Base-by-base conservation (phyloP, 2,329 filamentous ascomycete species). In the Fusarium euwallaceae region DNA sequence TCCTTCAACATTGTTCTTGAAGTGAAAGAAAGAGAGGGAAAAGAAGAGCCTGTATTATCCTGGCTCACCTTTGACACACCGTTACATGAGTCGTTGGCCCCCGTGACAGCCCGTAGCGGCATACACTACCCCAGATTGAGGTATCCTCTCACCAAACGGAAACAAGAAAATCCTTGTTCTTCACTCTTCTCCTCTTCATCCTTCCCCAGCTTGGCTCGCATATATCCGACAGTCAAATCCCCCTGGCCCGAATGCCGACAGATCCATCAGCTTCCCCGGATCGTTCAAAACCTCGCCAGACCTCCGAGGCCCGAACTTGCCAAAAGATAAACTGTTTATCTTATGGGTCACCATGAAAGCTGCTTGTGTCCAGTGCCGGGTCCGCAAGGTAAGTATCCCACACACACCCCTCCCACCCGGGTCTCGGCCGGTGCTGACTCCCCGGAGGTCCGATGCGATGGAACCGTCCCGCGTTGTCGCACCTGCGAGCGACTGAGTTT, bases 391-490 rank as follows among this genome's bases (percentile, higher is more conserved):
- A 74, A 48, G 61, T 43, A 29, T 61, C 22, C 14, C 32, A 34
- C 29, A 34, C 29, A 53, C 51, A 2, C 32, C 45, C 29, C 29
- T 32, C 29, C 27, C 27, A 34, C 45, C 39, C 77, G 75, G 77
- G 55, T 69, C 63, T 78, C 76, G 75, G 74, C 68, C 72, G 55
- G 69, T 70, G 67, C 74, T 78, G 61, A 78, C 76, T 71, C 74
- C 61, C 72, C 70, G 73, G 60, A 79, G 78, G 78, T 79, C 73
- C 78, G 78, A 76, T 79, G 78, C 61, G 78, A 79, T 53, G 78
- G 78, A 27, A 68, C 71, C 58, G 71, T 78, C 6, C 77, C 78
- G 56, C 66, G 71, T 29, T 79, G 78, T 56, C 75, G 75, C 58
- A 78, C 78, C 10, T 79, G 78, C 64, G 71, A 78, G 53, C 75